These are phyloP conservation scores for Spizellomyces punctatus DNA, from an alignment of 192 early-diverging fungal species.

Conservation along the genomic window DNA sequence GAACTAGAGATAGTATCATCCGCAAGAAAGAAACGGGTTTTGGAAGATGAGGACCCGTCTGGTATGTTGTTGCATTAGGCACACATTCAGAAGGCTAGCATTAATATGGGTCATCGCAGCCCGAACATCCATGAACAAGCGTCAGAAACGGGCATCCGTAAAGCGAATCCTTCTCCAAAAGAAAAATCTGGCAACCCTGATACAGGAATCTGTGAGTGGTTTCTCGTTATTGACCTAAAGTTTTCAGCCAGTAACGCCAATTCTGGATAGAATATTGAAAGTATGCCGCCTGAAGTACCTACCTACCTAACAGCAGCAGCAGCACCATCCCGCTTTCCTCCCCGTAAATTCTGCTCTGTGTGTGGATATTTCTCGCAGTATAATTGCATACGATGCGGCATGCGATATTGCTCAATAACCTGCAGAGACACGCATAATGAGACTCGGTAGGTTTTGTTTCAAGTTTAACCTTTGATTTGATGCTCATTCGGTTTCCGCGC, in stretches of 20 bases:
- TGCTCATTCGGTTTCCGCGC: background rate
- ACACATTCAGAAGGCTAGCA: no score
- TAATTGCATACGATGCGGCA: slow-evolving; percentile 32
- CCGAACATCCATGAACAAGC: background rate
- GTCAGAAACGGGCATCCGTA: background rate
- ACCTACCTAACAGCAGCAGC: slow-evolving; percentile 29
- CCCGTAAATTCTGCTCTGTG: slow-evolving; percentile 38
- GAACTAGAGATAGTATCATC: background rate
- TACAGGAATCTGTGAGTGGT: slow-evolving; percentile 27
- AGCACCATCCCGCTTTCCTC: slow-evolving; percentile 18
- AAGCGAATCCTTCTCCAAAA: slow-evolving; percentile 16
- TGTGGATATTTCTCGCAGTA: slow-evolving; percentile 38
- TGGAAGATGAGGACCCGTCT: background rate
- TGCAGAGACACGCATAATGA: slow-evolving; percentile 34
- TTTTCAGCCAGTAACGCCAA: background rate
- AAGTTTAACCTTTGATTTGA: background rate
- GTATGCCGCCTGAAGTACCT: slow-evolving; percentile 13
- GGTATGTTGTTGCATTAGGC: no score
- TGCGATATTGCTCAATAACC: slow-evolving; percentile 31
- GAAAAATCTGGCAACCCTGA: slow-evolving; percentile 21
- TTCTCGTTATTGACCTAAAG: background rate
- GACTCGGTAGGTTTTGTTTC: slow-evolving; percentile 22
- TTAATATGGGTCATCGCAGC: slow-evolving; percentile 2
- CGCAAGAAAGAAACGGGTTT: background rate
- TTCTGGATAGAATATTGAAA: no score